Evolutionary conservation across 352 stramenopile genomes (phyloP), one percentile per base, ranked within the genome.

Genomic region (Globisporangium spiculum): DNA sequence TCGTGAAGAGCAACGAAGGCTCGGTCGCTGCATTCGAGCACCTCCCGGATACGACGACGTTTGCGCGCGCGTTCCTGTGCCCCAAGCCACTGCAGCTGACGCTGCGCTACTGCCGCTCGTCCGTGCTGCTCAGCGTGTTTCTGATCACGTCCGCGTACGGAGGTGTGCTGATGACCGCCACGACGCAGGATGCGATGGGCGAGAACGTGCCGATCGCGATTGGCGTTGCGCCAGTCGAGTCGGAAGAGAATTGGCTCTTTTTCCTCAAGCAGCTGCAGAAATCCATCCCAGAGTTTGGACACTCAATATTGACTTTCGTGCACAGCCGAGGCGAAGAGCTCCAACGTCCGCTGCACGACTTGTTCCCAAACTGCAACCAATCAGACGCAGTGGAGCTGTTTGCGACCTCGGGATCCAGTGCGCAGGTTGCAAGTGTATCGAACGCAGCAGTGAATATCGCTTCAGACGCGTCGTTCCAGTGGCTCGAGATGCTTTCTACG

Each of bases 141-240:
- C 61, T 88, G 18, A 72, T 90, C 52, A 92, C 83, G 38, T 91
- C 83, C 1, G 75, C 80, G 12, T 81, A 89, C 68, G 86, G 86
- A 36, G 86, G 83, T 48, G 72, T 90, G 3, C 80, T 93, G 48
- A 84, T 93, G 67, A 86, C 81, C 7, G 83, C 79, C 14, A 92
- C 83, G 4, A 80, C 81, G 18, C 83, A 93, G 65, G 86, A 93
- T 36, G 81, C 83, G 0, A 89, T 93, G 83, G 83, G 86, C 0
- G 84, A 93, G 54, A 89, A 91, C 66, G 75, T 93, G 3, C 83
- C 86, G 8, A 71, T 93, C 41, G 86, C 86, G 0, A 74, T 93
- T 46, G 82, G 70, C 3, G 77, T 93, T 44, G 83, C 75, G 9
- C 68, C 81, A 1, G 66, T 61, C 8, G 86, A 93, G 60, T 84